These are phyloP conservation scores for Podaxis sp. DNA, from an alignment of 768 basidiomycete species.

Conservation along the genomic window DNA sequence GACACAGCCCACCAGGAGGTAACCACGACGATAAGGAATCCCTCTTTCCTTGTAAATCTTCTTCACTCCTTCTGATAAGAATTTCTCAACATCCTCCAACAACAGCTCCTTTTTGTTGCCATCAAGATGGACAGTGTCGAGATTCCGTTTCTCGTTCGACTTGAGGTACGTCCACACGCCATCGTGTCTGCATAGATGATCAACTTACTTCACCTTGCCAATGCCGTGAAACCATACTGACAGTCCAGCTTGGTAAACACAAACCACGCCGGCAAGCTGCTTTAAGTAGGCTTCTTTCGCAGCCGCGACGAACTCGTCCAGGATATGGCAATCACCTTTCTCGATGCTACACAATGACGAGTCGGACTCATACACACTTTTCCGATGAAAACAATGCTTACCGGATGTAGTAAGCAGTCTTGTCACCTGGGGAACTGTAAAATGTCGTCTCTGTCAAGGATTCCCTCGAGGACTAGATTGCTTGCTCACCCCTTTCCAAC, in stretches of 20 bases:
- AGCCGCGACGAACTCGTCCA: neutral
- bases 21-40: constrained; percentile 69
- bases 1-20: constrained; percentile 39
- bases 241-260: neutral
- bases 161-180: neutral
- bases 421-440: neutral
- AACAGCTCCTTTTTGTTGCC: constrained; percentile 55
- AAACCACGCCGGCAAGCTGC: neutral
- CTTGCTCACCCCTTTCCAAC: neutral
- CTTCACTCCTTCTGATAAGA: constrained; percentile 43
- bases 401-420: neutral
- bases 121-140: constrained; percentile 59
- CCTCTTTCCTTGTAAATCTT: constrained; percentile 64
- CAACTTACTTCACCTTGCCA: neutral
- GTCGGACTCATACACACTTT: neutral
- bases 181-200: neutral
- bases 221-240: neutral
- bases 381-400: neutral
- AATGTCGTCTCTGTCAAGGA: neutral
- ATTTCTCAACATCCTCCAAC: constrained; percentile 58
- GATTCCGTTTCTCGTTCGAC: neutral
- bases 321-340: neutral
- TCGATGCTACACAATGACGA: neutral
- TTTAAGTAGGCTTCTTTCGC: neutral
- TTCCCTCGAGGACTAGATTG: neutral